phyloP scores from a whole-genome alignment of 1,284 basidiomycete genomes.

The Leccinum fallax region DNA sequence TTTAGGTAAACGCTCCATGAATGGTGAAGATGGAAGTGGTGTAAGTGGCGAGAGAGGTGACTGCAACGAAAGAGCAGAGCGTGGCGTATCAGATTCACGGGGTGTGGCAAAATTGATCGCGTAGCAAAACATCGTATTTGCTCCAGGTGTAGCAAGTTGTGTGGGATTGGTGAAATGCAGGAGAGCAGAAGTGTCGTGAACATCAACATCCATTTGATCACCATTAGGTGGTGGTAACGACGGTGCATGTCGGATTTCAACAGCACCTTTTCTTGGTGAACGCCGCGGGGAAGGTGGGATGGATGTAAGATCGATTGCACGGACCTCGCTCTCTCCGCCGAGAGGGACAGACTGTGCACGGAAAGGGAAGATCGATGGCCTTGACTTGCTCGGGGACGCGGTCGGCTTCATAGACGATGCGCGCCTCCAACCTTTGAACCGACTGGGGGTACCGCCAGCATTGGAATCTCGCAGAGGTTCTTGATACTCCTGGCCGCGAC shows the following conservation, averaged over 20 bases:
- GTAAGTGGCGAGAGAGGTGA: slow-evolving; percentile 39
- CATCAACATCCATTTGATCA: slow-evolving; percentile 30
- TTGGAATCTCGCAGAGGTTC: too few species aligned
- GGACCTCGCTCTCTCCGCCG: slow-evolving; percentile 11
- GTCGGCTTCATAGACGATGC: too few species aligned
- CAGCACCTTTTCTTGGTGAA: slow-evolving; percentile 23
- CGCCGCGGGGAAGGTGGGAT: slow-evolving; percentile 31
- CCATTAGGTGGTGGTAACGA: slow-evolving; percentile 25
- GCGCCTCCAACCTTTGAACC: too few species aligned
- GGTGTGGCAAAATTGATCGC: slow-evolving; percentile 37
- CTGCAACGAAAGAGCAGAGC: not conserved
- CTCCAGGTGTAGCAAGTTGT: slow-evolving; percentile 5
- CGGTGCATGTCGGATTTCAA: slow-evolving; percentile 31
- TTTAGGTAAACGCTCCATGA: slow-evolving; percentile 3
- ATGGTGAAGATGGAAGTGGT: slow-evolving; percentile 34
- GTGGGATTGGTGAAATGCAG: slow-evolving; percentile 26
- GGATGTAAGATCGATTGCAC: slow-evolving; percentile 21
- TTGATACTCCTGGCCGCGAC: too few species aligned
- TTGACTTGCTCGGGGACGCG: too few species aligned
- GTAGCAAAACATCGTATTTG: slow-evolving; percentile 16
- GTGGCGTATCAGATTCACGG: not conserved
- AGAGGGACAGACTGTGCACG: slow-evolving; percentile 37
- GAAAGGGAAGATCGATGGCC: slow-evolving; percentile 13
- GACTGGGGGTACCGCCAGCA: too few species aligned
- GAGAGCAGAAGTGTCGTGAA: slow-evolving; percentile 10